Evolutionary conservation across 2,329 filamentous ascomycete genomes (phyloP), one percentile per base, ranked within the genome.

Genomic region (Aspergillus calidoustus): DNA sequence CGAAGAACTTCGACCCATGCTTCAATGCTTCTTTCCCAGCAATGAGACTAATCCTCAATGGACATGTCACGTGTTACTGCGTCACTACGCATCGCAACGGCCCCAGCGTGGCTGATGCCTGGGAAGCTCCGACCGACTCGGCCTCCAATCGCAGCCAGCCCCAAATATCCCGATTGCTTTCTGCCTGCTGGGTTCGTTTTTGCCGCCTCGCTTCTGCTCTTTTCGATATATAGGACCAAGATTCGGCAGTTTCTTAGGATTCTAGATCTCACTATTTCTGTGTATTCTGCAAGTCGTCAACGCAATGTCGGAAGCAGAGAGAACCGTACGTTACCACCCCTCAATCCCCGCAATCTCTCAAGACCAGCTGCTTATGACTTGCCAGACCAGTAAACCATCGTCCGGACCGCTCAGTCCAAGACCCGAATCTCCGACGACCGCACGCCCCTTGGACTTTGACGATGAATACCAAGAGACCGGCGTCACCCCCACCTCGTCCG

Each of bases 381-480:
- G 72, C 72, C 69, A 74, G 67, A 68, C 73, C 67, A 70, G 69
- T 64, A 81, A 78, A 68, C 69, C 70, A 34, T 64, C 69, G 41
- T 64, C 68, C 61, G 70, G 64, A 13, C 68, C 69, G n/a, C 73
- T 65, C 60, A 74, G 69, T 67, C 71, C 74, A 63, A 77, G 76
- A 55, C 77, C 81, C 22, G 82, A 84, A 69, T 84, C 82, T 19
- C 82, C 83, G 15, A 86, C 84, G 7, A 86, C 84, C 41, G 84
- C 84, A 57, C 82, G 82, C 41, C 81, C 83, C 57, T 75, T 86
- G 57, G 84, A 86, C 66, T 86, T 86, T 65, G 84, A 86, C 68
- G 84, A 86, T 71, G 84, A 86, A 66, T 78, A 80, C 59, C 80
- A 84, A 65, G 79, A 81, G 28, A 74, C 74, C 30, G 76, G 76